Base-by-base conservation (phyloP, 139 green algal genomes). In the Chlamydomonas asymmetrica region DNA sequence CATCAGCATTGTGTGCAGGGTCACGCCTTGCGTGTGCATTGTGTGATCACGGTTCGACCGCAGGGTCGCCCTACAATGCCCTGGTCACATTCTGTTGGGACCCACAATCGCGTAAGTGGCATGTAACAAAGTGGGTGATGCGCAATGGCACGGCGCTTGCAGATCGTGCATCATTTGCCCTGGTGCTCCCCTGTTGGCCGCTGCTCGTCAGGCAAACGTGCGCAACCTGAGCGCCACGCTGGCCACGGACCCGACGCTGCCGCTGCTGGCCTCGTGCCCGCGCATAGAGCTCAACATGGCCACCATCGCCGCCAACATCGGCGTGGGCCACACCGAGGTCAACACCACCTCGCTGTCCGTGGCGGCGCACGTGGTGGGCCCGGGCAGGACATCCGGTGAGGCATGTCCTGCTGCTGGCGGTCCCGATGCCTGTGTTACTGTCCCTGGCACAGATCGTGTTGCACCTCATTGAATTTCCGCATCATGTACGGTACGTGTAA, bases 211-310 rank as follows among this genome's bases (percentile, higher is more conserved):
- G 71, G 43, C 69, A 4, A 62, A 52, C 32, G 39, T 77, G 23
- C 71, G 71, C 25, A 34, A n/a, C 2, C 59, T 77, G 41, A 57
- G 25, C 65, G 59, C 34, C 31, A 39, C 25, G 54, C 66, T 66
- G 74, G 63, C 6, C 50, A 41, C 50, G 43, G 34, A 27, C 16
- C 34, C 25, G 45, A 65, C 25, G 45, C 80, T n/a, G 41, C 66
- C 38, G 34, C 78, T 31, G 3, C 32, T 43, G 16, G 56, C 59
- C 37, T 3, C 62, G 2, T 75, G 84, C 27, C 66, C 79, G 52
- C 76, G 78, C 38, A 38, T 90, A 34, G 66, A 61, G 5, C 31
- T 88, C 27, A 68, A 66, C 5, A 62, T 70, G 0, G 65, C 83
- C 16, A 83, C 69, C 3, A 57, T 90, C 38, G 70, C 71, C 40